A percentile compares a stretch with the other conserved stretches of the same genome.
These are phyloP conservation scores for Blastobotrys parvus DNA, from an alignment of 805 yeast genomes.

Conservation along the genomic window DNA sequence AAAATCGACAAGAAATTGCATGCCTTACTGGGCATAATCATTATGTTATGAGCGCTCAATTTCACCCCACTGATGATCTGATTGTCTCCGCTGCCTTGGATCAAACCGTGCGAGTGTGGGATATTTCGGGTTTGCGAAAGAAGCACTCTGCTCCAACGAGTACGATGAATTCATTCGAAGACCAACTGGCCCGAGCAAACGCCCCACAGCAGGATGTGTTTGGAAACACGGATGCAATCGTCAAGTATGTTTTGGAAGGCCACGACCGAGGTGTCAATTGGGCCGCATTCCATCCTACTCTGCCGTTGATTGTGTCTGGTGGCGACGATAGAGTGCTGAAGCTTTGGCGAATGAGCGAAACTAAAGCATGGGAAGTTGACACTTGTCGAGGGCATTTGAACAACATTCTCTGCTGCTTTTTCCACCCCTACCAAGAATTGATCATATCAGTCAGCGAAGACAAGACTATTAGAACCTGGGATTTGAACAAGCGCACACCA, in stretches of 20 bases:
- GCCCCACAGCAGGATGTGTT: slow-evolving; percentile 82
- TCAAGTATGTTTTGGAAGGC: slow-evolving; percentile 92
- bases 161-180: slow-evolving; percentile 27
- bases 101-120: slow-evolving; percentile 99
- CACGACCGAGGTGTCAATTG: slow-evolving; percentile 98
- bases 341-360: slow-evolving; percentile 95
- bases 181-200: slow-evolving; percentile 42
- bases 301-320: slow-evolving; percentile 89
- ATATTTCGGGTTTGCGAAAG: slow-evolving; percentile 87
- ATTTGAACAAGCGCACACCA: slow-evolving; percentile 84
- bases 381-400: slow-evolving; percentile 97
- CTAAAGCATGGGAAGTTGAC: slow-evolving; percentile 99
- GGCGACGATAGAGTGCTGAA: slow-evolving; percentile 95
- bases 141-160: slow-evolving; percentile 73
- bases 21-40: slow-evolving; percentile 97
- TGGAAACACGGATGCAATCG: slow-evolving; percentile 89
- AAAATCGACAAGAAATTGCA: slow-evolving; percentile 93
- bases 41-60: slow-evolving; percentile 96
- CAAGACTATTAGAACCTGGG: slow-evolving; percentile 95
- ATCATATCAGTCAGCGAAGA: slow-evolving; percentile 93
- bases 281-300: slow-evolving; percentile 96
- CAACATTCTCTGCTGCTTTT: slow-evolving; percentile 78
- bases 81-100: slow-evolving; percentile 94
- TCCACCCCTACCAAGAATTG: slow-evolving; percentile 90
- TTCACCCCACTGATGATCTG: slow-evolving; percentile 92